Base-by-base conservation (phyloP, 352 stramenopile genomes). In the Phytophthora sansomeana region DNA sequence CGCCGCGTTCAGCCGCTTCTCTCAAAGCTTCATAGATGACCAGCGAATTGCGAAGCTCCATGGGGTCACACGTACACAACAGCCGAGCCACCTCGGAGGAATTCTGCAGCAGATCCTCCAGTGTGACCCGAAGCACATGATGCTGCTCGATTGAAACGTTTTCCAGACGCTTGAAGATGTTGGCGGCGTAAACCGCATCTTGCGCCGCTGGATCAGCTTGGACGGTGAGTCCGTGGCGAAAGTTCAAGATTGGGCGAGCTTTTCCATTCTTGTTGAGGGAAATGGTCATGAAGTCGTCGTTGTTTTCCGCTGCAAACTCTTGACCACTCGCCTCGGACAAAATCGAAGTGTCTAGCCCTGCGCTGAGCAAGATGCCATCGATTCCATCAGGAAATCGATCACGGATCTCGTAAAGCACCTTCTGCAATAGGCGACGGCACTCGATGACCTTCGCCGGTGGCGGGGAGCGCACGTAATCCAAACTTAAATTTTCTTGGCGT, bases 21-120 rank as follows among this genome's bases (percentile, higher is more conserved):
- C 78, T 46, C 13, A 97, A 74, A 4, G 84, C 83, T 7, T 82
- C 77, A 32, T 94, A 92, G 53, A 97, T 91, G 16, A 97, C 88
- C 6, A 96, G 51, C 39, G 80, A 92, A 57, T 97, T 97, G 33
- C 91, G 82, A 6, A 97, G 72, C 29, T 94, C 82, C 91, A 97
- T 96, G 2, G 85, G 87, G 56, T 97, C 87, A 46, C 84, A 97
- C 16, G 83, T 90, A 38, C 69, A 69, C 35, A 97, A 65, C 14
- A 89, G 44, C 29, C 81, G 70, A n/a, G 81, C 66, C 8, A 88
- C 82, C 16, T 65, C 50, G 0, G 48, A 62, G 3, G 76, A 76
- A 56, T 82, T 75, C 30, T 47, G 57, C 5, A 91, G 53, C 4
- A 97, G 58, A 26, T 86, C 73, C 1, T 92, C 79, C 9, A 93